phyloP scores from a whole-genome alignment of 2,329 filamentous ascomycete species.

The Neonectria neomacrospora region DNA sequence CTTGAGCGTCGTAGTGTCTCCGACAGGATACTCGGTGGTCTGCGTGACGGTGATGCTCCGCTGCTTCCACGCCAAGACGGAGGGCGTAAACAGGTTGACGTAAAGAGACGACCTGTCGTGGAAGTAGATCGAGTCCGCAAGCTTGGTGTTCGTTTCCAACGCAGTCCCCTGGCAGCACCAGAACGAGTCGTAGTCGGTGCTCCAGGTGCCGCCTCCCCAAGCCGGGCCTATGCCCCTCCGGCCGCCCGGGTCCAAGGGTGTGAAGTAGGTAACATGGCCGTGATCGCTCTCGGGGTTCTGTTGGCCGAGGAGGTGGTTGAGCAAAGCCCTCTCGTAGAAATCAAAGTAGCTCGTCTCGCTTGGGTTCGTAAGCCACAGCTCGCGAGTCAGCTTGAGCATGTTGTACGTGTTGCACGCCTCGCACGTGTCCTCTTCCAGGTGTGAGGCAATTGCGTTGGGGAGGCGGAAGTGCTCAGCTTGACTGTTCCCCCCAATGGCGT shows the following conservation, averaged over 20 bases:
- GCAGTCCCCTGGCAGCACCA: conserved; percentile 66
- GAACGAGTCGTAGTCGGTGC: conserved; percentile 63
- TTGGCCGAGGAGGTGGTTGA: conserved; percentile 63
- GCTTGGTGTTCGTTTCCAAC: conserved; percentile 64
- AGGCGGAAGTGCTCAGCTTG: conserved; percentile 63
- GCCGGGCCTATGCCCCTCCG: conserved; percentile 61
- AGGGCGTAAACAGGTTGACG: conserved; percentile 62
- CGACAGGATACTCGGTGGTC: conserved; percentile 55
- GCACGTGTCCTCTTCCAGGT: conserved; percentile 58
- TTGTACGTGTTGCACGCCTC: conserved; percentile 67
- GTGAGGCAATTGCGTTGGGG: conserved; percentile 58
- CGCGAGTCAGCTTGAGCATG: conserved; percentile 66
- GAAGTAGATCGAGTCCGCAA: conserved; percentile 64
- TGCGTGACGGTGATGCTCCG: conserved; percentile 55
- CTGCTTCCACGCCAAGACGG: conserved; percentile 56
- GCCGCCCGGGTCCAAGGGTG: conserved; percentile 59
- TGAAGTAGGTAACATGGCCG: conserved; percentile 65
- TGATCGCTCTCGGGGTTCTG: conserved; percentile 57
- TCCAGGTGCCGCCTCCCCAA: conserved; percentile 65
- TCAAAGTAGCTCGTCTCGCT: conserved; percentile 58
- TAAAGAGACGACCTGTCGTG: conserved; percentile 55
- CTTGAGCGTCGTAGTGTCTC: conserved; percentile 53
- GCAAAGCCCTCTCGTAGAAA: conserved; percentile 61
- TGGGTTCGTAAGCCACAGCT: conserved; percentile 59
- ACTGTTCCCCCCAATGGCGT: conserved; percentile 65